These are phyloP conservation scores for Saccharomycopsis babjevae DNA, from an alignment of 805 yeast genomes.

Conservation along the genomic window DNA sequence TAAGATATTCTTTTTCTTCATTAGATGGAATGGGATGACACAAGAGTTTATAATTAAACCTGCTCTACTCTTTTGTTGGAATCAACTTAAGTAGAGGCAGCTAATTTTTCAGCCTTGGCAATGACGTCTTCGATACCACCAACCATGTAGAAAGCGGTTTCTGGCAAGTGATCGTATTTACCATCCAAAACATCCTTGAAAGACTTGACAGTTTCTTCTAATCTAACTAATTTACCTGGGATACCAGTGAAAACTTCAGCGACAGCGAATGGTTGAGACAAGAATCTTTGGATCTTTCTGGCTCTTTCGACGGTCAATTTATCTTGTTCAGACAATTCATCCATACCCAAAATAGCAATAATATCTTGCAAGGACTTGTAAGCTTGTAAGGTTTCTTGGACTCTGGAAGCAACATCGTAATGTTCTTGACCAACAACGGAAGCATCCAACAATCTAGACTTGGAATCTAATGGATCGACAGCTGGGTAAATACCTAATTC, in stretches of 20 bases:
- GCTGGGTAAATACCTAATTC: slow-evolving; percentile 99
- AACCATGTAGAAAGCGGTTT: slow-evolving; percentile 99
- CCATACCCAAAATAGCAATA: slow-evolving; percentile 99
- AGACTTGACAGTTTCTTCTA: slow-evolving; percentile 87
- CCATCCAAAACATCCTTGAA: slow-evolving; percentile 97
- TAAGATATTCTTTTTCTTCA: background rate
- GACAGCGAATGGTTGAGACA: slow-evolving; percentile 99
- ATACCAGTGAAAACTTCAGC: slow-evolving; percentile 99
- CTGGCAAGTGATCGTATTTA: slow-evolving; percentile 98
- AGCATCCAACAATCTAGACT: slow-evolving; percentile 96
- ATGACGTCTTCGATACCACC: slow-evolving; percentile 98
- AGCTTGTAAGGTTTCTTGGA: slow-evolving; percentile 98
- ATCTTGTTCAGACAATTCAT: slow-evolving; percentile 97
- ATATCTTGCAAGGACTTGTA: slow-evolving; percentile 99
- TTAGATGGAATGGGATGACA: background rate
- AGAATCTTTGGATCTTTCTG: slow-evolving; percentile 99
- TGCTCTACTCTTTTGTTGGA: background rate
- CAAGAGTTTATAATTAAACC: background rate
- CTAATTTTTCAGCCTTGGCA: slow-evolving; percentile 98
- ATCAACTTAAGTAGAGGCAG: slow-evolving; percentile 27
- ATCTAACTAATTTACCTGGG: slow-evolving; percentile 93
- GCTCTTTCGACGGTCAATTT: slow-evolving; percentile 99
- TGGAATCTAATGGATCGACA: slow-evolving; percentile 99
- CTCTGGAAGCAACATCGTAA: slow-evolving; percentile 87
- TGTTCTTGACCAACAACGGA: slow-evolving; percentile 98